Evolutionary conservation across 805 yeast species (phyloP), one percentile per base, ranked within the genome.

Genomic region (Kluyveromyces lactis): DNA sequence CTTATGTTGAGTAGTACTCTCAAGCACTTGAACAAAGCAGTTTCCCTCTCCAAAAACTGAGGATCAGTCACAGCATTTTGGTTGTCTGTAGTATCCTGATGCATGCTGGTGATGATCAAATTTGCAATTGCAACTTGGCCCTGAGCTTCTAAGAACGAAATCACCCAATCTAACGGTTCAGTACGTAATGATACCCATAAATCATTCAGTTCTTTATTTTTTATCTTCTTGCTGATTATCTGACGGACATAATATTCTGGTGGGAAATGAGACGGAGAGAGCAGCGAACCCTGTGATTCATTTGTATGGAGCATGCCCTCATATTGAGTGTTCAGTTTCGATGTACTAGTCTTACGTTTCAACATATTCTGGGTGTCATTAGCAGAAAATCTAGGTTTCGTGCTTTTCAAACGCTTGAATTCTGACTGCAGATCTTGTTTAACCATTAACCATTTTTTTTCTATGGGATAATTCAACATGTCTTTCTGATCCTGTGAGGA

Each of bases 161-260:
- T 69, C 0, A 86, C 92, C 97, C 97, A 90, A 27, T 67, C 73
- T 17, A 78, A 67, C 18, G 89, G 87, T 56, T 90, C 97, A 0
- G 97, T 86, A 47, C 97, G 76, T 31, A 90, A 67, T 34, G 95
- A 86, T 4, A 92, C 95, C 83, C 92, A 86, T 38, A 92, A 69
- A 49, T 84, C 84, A 29, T 82, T 85, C 47, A 90, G 66, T 56
- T 89, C 86, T 38, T 75, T 76, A 3, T 77, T 64, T 1, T 83
- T 68, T 39, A 89, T 77, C 24, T 75, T 62, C 50, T 82, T 81
- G 27, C 82, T 79, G 53, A 89, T 71, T 46, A 92, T 69, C 44
- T 73, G 72, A 38, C 82, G 73, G 13, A 90, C 87, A 58, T 83
- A 90, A 50, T 73, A 78, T 46, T 77, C 86, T 2, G 92, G 96